phyloP scores from a whole-genome alignment of 2,329 filamentous ascomycete genomes.

The Ophiostoma fasciatum region DNA sequence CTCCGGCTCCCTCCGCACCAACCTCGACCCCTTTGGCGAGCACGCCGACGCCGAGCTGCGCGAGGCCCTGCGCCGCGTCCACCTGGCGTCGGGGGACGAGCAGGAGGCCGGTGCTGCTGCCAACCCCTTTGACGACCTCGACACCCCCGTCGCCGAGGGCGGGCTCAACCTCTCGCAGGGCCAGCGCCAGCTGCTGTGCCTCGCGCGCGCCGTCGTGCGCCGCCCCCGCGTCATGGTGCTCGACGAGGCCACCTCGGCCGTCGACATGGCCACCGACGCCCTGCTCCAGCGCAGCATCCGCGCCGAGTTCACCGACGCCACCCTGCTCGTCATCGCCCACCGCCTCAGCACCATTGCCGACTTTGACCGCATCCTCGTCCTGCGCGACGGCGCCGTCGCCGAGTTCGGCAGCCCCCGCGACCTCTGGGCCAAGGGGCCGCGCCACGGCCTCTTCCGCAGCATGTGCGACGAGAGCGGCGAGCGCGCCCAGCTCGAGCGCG shows the following conservation, averaged over 20 bases:
- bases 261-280: conserved; percentile 62
- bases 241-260: conserved; percentile 65
- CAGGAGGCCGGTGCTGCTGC: too few relatives aligned
- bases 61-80: conserved; percentile 55
- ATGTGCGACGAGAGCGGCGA: conserved; percentile 50
- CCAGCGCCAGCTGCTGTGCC: conserved; percentile 61
- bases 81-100: conserved; percentile 29
- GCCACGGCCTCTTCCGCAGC: conserved; percentile 39
- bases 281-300: conserved; percentile 61
- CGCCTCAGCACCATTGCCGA: conserved; percentile 62
- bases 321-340: conserved; percentile 61
- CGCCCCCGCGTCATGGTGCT: conserved; percentile 65
- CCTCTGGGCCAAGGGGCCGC: conserved; percentile 37
- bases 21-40: conserved; percentile 62
- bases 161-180: conserved; percentile 64
- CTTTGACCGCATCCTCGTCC: conserved; percentile 59
- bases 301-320: conserved; percentile 54
- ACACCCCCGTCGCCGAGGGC: conserved; percentile 52
- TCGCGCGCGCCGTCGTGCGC: conserved; percentile 57
- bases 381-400: conserved; percentile 50
- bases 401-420: conserved; percentile 53
- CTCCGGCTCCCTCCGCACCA: conserved; percentile 60
- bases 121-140: conserved; percentile 51
- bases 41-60: conserved; percentile 53
- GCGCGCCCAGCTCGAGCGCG: conserved; percentile 33